Evolutionary conservation across 1,139 yeast genomes (phyloP).

Genomic region (Yamadazyma buinensis): DNA sequence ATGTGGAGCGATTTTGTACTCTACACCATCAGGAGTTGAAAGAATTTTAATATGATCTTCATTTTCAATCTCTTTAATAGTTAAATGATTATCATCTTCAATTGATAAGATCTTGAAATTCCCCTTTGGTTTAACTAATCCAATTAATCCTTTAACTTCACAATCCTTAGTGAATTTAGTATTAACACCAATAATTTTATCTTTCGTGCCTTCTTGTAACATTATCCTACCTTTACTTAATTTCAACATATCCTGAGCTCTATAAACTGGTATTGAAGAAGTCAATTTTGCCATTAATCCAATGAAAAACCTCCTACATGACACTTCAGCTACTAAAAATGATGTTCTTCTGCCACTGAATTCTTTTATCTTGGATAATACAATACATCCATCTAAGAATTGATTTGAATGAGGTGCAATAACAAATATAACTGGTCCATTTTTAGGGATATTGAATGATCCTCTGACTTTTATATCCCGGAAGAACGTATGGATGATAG

Average conservation of each 20-base stretch:
- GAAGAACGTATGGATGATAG: slow-evolving; percentile 40
- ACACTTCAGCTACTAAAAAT: slow-evolving; percentile 64
- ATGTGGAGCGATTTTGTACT: slow-evolving; percentile 57
- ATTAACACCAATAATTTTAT: slow-evolving; percentile 36
- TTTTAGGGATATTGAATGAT: slow-evolving; percentile 35
- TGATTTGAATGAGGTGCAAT: slow-evolving; percentile 49
- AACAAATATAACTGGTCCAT: slow-evolving; percentile 41
- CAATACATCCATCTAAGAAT: slow-evolving; percentile 41
- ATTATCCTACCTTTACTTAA: slow-evolving; percentile 45
- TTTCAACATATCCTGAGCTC: slow-evolving; percentile 64
- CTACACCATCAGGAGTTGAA: slow-evolving; percentile 35
- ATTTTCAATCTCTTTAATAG: slow-evolving; percentile 44
- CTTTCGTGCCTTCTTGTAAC: slow-evolving; percentile 21
- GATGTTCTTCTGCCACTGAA: slow-evolving; percentile 41
- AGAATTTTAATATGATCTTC: slow-evolving; percentile 26
- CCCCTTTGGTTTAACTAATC: slow-evolving; percentile 58
- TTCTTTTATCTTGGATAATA: slow-evolving; percentile 36
- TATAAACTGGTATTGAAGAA: slow-evolving; percentile 67
- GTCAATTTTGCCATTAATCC: slow-evolving; percentile 57
- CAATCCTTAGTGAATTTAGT: slow-evolving; percentile 48
- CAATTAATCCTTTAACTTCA: slow-evolving; percentile 52
- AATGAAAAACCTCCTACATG: slow-evolving; percentile 49
- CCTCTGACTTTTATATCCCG: slow-evolving; percentile 41
- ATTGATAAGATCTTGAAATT: slow-evolving; percentile 53
- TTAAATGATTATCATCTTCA: slow-evolving; percentile 50